Evolutionary conservation across 1,284 basidiomycete genomes (phyloP), one percentile per base, ranked within the genome.

Genomic region (Pascua guehoae): DNA sequence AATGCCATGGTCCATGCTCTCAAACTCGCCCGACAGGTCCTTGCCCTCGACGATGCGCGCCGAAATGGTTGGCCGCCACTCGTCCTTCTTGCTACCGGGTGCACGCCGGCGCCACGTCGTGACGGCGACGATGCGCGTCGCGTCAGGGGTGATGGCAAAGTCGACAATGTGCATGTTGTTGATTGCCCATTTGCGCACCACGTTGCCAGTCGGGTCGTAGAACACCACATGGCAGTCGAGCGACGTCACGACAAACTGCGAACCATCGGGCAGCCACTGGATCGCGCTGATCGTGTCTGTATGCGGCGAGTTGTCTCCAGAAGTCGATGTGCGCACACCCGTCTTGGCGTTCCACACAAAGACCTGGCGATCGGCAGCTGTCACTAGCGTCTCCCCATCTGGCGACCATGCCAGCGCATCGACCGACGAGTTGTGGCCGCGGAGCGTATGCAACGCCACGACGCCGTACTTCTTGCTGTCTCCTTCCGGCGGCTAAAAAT

Each of bases 401-500:
- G 87, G 82, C 39, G 92, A 94, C 92, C 93, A 97, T 1, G 91
- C 86, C 53, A 97, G 79, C 63, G 86, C 88, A 53, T 86, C 86
- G 7, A 96, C 86, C 2, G 85, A 73, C 67, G 86, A 86, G 39
- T 82, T 80, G 71, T 95, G 91, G n/a, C 90, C 88, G 78, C 66
- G 81, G 74, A 67, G 79, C 76, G 71, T 70, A 51, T 69, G 66
- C 24, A 69, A 47, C 7, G 69, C 64, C 10, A 49, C 48, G n/a
- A 72, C 58, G 18, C 59, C 55, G 53, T 68, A 72, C 24, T 64
- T 61, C 8, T 48, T 56, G 5, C 66, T 64, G 18, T 58, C 55
- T 39, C 58, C 56, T 38, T 58, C 54, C 11, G 60, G 51, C 12
- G 57, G 60, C 24, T 32, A 3, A 32, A 32, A 32, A n/a, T n/a